A percentile compares a stretch with the other conserved stretches of the same genome.
phyloP scores from a whole-genome alignment of 768 basidiomycete genomes.

The Lactarius hatsudake region DNA sequence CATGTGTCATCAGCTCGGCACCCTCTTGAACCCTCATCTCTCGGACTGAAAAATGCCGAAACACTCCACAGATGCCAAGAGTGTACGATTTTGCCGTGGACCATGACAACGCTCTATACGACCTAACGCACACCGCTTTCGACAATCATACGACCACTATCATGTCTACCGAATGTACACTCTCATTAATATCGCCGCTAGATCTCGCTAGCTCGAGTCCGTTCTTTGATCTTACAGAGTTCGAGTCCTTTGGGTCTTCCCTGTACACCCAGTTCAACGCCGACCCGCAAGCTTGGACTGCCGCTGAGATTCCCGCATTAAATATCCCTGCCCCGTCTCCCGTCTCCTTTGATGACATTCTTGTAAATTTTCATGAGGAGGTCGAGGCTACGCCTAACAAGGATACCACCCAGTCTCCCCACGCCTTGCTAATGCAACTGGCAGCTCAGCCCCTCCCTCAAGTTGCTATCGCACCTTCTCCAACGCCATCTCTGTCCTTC shows the following conservation, averaged over 20 bases:
- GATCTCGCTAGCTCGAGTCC: neutral
- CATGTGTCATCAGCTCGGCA: neutral
- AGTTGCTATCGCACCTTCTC: neutral
- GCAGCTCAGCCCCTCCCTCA: neutral
- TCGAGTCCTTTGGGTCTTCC: slow-evolving; percentile 10
- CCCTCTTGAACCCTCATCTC: neutral
- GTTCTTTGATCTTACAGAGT: neutral
- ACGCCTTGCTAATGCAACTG: too few relatives aligned
- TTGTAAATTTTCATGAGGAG: neutral
- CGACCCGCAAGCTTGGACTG: neutral
- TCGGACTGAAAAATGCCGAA: slow-evolving; percentile 1
- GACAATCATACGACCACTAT: neutral
- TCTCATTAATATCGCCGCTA: neutral
- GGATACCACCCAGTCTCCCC: neutral
- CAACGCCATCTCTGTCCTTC: slow-evolving; percentile 12
- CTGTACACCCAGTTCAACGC: slow-evolving; percentile 3
- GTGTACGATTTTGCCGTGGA: slow-evolving; percentile 16
- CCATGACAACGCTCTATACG: slow-evolving; percentile 9
- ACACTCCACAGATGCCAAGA: neutral
- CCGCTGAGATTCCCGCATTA: neutral
- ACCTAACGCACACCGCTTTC: neutral
- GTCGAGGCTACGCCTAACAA: neutral
- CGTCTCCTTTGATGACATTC: neutral
- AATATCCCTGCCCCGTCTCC: neutral
- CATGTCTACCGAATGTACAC: neutral